Evolutionary conservation across 2,329 filamentous ascomycete species (phyloP).

Genomic region (Xylariaceae sp.): DNA sequence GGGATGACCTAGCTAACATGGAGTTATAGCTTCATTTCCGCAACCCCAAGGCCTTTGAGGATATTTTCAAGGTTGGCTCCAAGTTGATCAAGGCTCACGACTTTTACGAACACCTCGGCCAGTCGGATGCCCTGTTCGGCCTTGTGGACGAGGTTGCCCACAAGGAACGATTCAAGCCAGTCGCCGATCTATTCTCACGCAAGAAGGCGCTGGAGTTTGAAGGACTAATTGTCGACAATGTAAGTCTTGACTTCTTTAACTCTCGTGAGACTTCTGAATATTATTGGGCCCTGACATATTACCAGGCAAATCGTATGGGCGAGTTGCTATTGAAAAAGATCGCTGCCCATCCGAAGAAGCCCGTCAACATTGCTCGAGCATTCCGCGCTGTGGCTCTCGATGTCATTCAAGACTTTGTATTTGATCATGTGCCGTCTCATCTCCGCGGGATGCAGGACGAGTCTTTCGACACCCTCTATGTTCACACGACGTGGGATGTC

Average conservation of each 20-base stretch:
- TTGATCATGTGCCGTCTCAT: not conserved
- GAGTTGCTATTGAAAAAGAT: constrained; percentile 1
- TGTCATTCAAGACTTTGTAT: constrained; percentile 1
- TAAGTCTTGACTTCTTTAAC: not conserved
- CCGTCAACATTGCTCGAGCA: constrained; percentile 1
- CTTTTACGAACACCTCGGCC: constrained; percentile 1
- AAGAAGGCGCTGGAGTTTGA: constrained; percentile 2
- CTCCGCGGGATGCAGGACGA: constrained; percentile 1
- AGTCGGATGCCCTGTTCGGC: constrained; percentile 1
- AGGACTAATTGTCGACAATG: not conserved
- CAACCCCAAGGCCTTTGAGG: not conserved
- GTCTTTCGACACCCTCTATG: constrained; percentile 1
- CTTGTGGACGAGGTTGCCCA: constrained; percentile 1
- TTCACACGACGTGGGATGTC: constrained; percentile 1
- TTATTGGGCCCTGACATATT: not conserved
- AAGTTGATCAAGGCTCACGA: not conserved
- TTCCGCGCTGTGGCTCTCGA: constrained; percentile 1
- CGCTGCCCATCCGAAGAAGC: not conserved
- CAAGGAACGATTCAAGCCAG: constrained; percentile 1
- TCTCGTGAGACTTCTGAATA: not conserved
- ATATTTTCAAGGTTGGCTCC: not conserved
- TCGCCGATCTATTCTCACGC: not conserved
- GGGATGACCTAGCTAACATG: not conserved
- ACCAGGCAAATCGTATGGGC: constrained; percentile 1
- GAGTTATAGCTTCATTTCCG: not conserved